A percentile compares a stretch with the other conserved stretches of the same genome.
phyloP scores from a whole-genome alignment of 2,329 filamentous ascomycete species.

The Alternaria metachromatica region DNA sequence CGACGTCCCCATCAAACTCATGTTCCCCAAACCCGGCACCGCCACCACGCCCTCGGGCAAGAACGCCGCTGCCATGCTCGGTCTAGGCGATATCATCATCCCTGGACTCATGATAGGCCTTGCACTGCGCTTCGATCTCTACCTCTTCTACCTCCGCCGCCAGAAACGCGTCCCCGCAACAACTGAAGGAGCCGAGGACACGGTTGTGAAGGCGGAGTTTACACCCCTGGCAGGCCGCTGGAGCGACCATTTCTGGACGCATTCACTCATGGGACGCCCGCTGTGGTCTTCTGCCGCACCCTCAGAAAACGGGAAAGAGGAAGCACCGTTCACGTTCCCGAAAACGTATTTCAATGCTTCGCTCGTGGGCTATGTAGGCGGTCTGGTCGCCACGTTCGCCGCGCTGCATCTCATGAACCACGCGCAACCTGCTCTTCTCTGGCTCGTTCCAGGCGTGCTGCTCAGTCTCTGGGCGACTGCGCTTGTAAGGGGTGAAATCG shows the following conservation, averaged over 20 bases:
- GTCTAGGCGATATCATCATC: constrained; percentile 91
- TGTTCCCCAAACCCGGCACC: constrained; percentile 72
- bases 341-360: constrained; percentile 87
- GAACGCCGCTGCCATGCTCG: constrained; percentile 74
- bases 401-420: constrained; percentile 81
- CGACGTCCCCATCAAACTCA: constrained; percentile 90
- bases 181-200: constrained; percentile 16
- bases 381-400: constrained; percentile 76
- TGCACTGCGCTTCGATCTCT: constrained; percentile 89
- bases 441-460: constrained; percentile 87
- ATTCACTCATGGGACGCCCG: constrained; percentile 40
- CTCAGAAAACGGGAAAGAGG: constrained; percentile 12
- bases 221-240: constrained; percentile 69
- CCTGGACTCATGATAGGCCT: constrained; percentile 90
- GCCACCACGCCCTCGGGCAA: constrained; percentile 42
- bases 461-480: constrained; percentile 78
- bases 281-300: constrained; percentile 23
- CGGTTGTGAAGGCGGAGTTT: constrained; percentile 50
- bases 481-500: constrained; percentile 71
- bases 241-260: constrained; percentile 84
- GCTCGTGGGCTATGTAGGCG: constrained; percentile 76
- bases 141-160: constrained; percentile 77
- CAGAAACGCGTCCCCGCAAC: constrained; percentile 49
- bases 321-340: constrained; percentile 62
- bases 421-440: constrained; percentile 88